Evolutionary conservation across 1,139 yeast genomes (phyloP).

Genomic region (Pneumocystis carinii): DNA sequence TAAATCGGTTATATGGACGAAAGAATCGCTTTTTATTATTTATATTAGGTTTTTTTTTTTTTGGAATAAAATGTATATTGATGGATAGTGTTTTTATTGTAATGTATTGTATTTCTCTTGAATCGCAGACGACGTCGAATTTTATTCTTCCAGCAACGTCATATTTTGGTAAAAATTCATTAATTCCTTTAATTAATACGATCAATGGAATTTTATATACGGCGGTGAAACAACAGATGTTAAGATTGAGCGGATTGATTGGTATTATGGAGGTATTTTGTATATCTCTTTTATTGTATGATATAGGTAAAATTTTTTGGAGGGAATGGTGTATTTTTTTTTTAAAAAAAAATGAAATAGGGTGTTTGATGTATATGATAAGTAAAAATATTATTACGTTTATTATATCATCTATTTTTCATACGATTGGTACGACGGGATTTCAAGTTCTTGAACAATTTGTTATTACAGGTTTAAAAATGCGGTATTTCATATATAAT

Average conservation of each 20-base stretch:
- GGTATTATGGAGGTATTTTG: slow-evolving; percentile 33
- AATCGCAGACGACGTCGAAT: background rate
- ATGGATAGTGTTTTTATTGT: background rate
- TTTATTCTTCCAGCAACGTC: slow-evolving; percentile 23
- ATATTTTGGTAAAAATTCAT: slow-evolving; percentile 26
- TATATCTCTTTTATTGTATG: slow-evolving; percentile 43
- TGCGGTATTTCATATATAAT: background rate
- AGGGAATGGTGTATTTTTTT: slow-evolving; percentile 30
- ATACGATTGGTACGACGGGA: slow-evolving; percentile 52
- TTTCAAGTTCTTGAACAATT: slow-evolving; percentile 26
- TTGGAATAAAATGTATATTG: background rate
- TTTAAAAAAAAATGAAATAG: background rate
- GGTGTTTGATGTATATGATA: background rate
- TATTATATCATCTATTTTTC: slow-evolving; percentile 61
- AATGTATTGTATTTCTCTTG: background rate
- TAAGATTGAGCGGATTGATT: slow-evolving; percentile 28
- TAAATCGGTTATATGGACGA: background rate
- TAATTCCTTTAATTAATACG: slow-evolving; percentile 29
- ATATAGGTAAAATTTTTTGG: slow-evolving; percentile 56
- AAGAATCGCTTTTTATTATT: background rate
- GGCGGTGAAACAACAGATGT: slow-evolving; percentile 29
- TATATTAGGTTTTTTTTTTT: background rate
- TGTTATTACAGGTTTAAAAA: slow-evolving; percentile 22
- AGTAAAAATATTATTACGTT: slow-evolving; percentile 46
- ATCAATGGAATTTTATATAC: slow-evolving; percentile 29